Evolutionary conservation across 2,329 filamentous ascomycete species (phyloP).

Genomic region (Sclerotinia trifoliorum): DNA sequence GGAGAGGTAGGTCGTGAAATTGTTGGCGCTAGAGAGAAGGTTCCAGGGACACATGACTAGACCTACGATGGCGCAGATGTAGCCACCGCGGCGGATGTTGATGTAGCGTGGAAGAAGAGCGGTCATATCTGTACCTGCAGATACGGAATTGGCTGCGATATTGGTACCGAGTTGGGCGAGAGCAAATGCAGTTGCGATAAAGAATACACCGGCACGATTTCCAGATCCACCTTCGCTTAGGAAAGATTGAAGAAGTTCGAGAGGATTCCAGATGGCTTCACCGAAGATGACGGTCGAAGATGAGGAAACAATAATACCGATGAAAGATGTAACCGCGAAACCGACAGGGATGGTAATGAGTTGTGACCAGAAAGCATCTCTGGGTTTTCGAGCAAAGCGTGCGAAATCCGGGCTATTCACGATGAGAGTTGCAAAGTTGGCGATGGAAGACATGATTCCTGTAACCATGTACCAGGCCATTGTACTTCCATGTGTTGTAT

Average conservation of each 20-base stretch:
- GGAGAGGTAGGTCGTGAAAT: slow-evolving; percentile 88
- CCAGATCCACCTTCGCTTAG: slow-evolving; percentile 66
- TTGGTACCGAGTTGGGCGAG: slow-evolving; percentile 84
- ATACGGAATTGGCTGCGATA: slow-evolving; percentile 82
- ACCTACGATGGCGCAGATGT: slow-evolving; percentile 76
- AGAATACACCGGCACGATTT: slow-evolving; percentile 72
- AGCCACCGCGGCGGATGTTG: slow-evolving; percentile 83
- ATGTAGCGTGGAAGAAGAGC: slow-evolving; percentile 76
- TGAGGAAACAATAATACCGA: slow-evolving; percentile 76
- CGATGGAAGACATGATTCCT: slow-evolving; percentile 84
- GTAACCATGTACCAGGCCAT: slow-evolving; percentile 81
- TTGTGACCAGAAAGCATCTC: slow-evolving; percentile 78
- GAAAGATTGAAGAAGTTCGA: slow-evolving; percentile 64
- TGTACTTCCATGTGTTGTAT: slow-evolving; percentile 60
- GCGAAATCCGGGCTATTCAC: slow-evolving; percentile 79
- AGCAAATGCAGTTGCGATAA: slow-evolving; percentile 68
- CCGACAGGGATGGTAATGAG: slow-evolving; percentile 69
- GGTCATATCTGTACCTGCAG: slow-evolving; percentile 74
- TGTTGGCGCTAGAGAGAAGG: slow-evolving; percentile 70
- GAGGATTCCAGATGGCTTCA: slow-evolving; percentile 70
- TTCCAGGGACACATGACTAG: slow-evolving; percentile 87
- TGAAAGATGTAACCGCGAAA: slow-evolving; percentile 79
- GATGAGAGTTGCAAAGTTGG: slow-evolving; percentile 88
- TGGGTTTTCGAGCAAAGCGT: slow-evolving; percentile 75
- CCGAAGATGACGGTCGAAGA: slow-evolving; percentile 67